Conservation (phyloP, 23 red algal species). For the Gracilaria gracilis region DNA sequence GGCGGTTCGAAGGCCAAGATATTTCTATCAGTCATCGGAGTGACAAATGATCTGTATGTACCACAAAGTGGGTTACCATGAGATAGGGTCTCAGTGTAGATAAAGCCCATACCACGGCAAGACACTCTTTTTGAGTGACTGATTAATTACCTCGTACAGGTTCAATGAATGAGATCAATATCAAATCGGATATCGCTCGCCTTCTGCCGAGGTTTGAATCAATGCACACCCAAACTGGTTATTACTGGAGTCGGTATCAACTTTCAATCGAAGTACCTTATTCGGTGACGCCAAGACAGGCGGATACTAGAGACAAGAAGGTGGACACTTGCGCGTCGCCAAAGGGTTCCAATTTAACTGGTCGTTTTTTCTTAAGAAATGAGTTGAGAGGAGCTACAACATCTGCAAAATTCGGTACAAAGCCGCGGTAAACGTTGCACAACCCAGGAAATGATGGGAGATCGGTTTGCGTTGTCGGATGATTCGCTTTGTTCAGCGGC, state of each 20-base stretch:
- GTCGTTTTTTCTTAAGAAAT: not conserved
- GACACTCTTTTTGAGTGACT: constrained; percentile 16
- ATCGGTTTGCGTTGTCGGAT: constrained; percentile 27
- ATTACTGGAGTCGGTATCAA: constrained; percentile 15
- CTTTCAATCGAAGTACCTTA: not conserved
- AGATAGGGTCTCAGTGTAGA: constrained; percentile 19
- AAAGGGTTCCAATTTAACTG: constrained; percentile 6
- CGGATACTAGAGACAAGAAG: not conserved
- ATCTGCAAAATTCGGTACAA: constrained; percentile 15
- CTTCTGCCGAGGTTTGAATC: constrained; percentile 14
- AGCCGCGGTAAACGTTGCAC: constrained; percentile 59
- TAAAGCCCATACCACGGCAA: constrained; percentile 37
- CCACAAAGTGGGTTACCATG: not conserved
- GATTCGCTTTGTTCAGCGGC: not conserved
- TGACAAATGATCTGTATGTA: constrained; percentile 17
- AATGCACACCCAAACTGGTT: constrained; percentile 45
- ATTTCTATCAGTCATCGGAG: constrained; percentile 9
- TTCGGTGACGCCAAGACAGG: too few relatives aligned
- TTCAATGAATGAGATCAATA: not conserved
- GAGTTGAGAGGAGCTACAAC: constrained; percentile 30
- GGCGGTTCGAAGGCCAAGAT: too few relatives aligned
- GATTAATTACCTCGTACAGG: not conserved
- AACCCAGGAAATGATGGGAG: constrained; percentile 43
- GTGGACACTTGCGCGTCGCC: not conserved
- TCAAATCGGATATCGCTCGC: constrained; percentile 19